Conservation (phyloP, 129 eudicot genomes). For the sunflower (Helianthus annuus) region HanXRQr2.0-SUNRISE NC_035441.2:166156391-166156890, state of each 20-base stretch:
- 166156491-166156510: constrained; percentile 13
- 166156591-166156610: not conserved
- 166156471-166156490: constrained; percentile 12
- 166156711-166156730: no score
- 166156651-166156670: not conserved
- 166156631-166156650: not conserved
- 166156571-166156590: not conserved
- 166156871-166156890: not conserved
- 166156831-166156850: no score
- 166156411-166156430: constrained; percentile 33
- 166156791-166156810: no score
- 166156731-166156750: no score
- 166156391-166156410: constrained; percentile 23
- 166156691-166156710: no score
- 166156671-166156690: not conserved
- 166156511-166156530: constrained; percentile 10
- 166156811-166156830: no score
- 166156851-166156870: not conserved
- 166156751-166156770: no score
- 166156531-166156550: not conserved
- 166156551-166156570: not conserved
- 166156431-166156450: constrained; percentile 17
- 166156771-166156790: no score
- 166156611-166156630: not conserved
- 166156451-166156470: constrained; percentile 39